Evolutionary conservation across 176 grass and related monocot genomes (phyloP), one percentile per base, ranked within the genome.

Genomic region (Triticum timopheevii): DNA sequence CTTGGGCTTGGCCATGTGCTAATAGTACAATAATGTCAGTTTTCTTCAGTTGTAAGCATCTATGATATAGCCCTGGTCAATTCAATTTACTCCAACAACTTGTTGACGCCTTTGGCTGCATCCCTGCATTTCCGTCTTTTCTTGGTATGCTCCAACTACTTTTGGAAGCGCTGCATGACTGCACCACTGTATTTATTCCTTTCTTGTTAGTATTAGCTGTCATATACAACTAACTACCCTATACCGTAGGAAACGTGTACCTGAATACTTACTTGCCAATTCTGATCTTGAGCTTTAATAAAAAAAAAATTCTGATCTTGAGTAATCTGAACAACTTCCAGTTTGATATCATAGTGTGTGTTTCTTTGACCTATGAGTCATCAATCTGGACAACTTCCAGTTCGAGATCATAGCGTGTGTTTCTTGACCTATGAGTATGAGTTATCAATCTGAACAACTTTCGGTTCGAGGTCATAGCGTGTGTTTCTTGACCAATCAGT

Each of bases 121-220:
- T 84, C 77, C 69, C n/a, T 88, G 62, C 27, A 31, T 87, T 84
- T 88, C 68, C 70, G 39, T 71, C 86, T 81, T 81, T 81, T 82
- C 50, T 88, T 88, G 82, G 76, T 69, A 76, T 85, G 28, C 52
- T 85, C 63, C 78, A 85, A 91, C 82, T 65, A 54, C 89, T 81
- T 85, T 52, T 80, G 16, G 69, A 75, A 19, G 28, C 81, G 50
- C 17, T 81, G 63, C 58, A 15, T 77, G 63, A 58, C 36, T 80
- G 28, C 63, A 69, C 20, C 7, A 61, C 20, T 62, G 16, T 67
- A n/a, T 87, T 64, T 44, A 35, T 77, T 73, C 47, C 58, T 88
- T 73, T 88, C 40, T 69, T 85, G 24, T 77, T 86, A 90, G 44
- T 44, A 59, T 19, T 68, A 82, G 59, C 24, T 87, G 64, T 4